Evolutionary conservation across 139 green algal species (phyloP).

Genomic region (Volvox africanus): DNA sequence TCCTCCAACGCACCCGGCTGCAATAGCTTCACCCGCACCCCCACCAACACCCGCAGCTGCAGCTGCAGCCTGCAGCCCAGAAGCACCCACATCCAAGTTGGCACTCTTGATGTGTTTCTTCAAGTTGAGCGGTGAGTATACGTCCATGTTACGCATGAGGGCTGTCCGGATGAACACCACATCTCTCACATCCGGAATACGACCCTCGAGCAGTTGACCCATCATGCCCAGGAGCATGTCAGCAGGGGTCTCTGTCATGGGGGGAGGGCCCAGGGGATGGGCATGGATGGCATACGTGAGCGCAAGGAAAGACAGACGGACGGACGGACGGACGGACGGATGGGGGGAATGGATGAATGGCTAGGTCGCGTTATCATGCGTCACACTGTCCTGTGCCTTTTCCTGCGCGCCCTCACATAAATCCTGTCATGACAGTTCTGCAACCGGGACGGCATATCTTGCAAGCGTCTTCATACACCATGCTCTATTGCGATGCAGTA

Average conservation of each 20-base stretch:
- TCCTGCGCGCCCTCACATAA: not conserved
- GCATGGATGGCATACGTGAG: not conserved
- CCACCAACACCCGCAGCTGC: too few relatives aligned
- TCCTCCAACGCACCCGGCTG: too few relatives aligned
- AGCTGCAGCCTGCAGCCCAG: not conserved
- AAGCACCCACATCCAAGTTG: constrained; percentile 45
- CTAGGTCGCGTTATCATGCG: too few relatives aligned
- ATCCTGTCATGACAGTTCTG: not conserved
- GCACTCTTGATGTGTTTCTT: constrained; percentile 44
- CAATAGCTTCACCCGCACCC: too few relatives aligned
- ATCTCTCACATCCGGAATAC: constrained; percentile 21
- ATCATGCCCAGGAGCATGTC: constrained; percentile 62
- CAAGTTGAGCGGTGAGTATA: constrained; percentile 57
- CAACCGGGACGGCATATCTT: not conserved
- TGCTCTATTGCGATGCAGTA: not conserved
- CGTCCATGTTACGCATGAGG: constrained; percentile 44
- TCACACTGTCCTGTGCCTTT: not conserved
- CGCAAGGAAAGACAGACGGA: not conserved
- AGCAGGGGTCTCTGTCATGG: constrained; percentile 45
- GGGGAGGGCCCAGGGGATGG: too few relatives aligned
- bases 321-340: not conserved
- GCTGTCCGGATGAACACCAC: constrained; percentile 52
- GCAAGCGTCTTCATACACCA: not conserved
- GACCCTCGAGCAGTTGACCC: constrained; percentile 46
- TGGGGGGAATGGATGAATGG: not conserved